Percentiles rank a stretch among this genome's conserved stretches.
phyloP scores from a whole-genome alignment of 108 stramenopile genomes.

The Conticribra guillardii region DNA sequence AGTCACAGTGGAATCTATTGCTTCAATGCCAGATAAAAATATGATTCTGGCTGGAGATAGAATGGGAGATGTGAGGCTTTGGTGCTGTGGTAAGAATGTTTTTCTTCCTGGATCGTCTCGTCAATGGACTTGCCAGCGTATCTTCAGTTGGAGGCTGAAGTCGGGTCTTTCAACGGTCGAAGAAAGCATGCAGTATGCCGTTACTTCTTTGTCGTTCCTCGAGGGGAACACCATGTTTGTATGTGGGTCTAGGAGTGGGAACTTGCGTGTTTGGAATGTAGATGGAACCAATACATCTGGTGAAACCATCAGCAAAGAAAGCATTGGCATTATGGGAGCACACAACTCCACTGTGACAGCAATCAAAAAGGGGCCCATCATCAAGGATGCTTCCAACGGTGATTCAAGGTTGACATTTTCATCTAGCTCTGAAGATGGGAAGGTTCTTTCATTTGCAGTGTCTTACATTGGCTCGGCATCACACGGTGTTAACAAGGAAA shows the following conservation, averaged over 20 bases:
- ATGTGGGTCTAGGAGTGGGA: constrained; percentile 30
- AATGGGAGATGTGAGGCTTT: constrained; percentile 36
- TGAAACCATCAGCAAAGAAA: constrained; percentile 22
- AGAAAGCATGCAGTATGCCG: constrained; percentile 7
- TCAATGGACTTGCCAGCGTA: constrained; percentile 31
- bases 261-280: constrained; percentile 30
- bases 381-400: background rate
- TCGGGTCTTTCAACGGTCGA: background rate
- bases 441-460: constrained; percentile 36
- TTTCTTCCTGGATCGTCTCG: constrained; percentile 15
- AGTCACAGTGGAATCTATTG: constrained; percentile 26
- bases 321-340: constrained; percentile 30
- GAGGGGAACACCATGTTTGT: constrained; percentile 19
- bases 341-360: constrained; percentile 26
- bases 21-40: constrained; percentile 19
- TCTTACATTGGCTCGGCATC: too few relatives aligned
- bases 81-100: constrained; percentile 20
- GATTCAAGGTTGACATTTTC: constrained; percentile 13
- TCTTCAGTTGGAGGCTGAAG: constrained; percentile 22
- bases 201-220: constrained; percentile 31
- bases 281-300: constrained; percentile 20
- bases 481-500: constrained; percentile 12
- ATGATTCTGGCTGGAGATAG: constrained; percentile 42
- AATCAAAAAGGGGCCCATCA: constrained; percentile 11
- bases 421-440: constrained; percentile 36